Evolutionary conservation across 2,329 filamentous ascomycete genomes (phyloP).

Genomic region (Diaporthe citriasiana): DNA sequence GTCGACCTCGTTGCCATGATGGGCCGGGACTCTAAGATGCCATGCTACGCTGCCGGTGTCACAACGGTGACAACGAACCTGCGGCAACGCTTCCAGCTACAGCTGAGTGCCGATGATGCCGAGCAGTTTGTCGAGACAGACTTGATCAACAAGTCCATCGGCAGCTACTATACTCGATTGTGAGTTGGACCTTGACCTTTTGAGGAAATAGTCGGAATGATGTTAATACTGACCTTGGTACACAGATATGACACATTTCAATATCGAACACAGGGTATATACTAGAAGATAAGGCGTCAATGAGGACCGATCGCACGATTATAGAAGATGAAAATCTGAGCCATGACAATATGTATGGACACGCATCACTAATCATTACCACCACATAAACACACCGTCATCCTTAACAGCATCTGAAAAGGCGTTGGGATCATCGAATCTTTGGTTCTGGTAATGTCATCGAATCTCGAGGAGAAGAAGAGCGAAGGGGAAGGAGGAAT

Average conservation of each 20-base stretch:
- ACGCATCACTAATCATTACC: constrained; percentile 14
- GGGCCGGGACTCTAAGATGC: constrained; percentile 87
- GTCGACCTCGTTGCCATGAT: constrained; percentile 88
- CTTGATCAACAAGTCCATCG: constrained; percentile 83
- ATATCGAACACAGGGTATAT: constrained; percentile 90
- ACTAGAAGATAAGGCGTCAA: constrained; percentile 62
- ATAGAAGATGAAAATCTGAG: constrained; percentile 11
- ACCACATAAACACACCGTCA: constrained; percentile 10
- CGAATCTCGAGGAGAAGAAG: neutral
- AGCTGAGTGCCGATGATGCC: constrained; percentile 85
- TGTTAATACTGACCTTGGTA: constrained; percentile 27
- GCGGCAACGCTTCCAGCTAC: constrained; percentile 83
- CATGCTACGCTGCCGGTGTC: constrained; percentile 84
- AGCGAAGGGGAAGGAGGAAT: neutral
- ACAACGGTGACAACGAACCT: constrained; percentile 77
- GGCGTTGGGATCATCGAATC: constrained; percentile 39
- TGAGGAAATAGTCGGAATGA: neutral
- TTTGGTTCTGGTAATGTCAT: neutral
- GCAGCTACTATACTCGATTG: constrained; percentile 90
- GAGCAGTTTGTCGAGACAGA: constrained; percentile 86
- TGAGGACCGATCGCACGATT: constrained; percentile 32
- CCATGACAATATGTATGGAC: constrained; percentile 19
- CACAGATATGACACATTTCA: constrained; percentile 86
- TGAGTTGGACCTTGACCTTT: constrained; percentile 58
- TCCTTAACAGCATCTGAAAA: constrained; percentile 37